Conservation (phyloP, 306 rosid genomes). For the Prunus campanulata region DNA sequence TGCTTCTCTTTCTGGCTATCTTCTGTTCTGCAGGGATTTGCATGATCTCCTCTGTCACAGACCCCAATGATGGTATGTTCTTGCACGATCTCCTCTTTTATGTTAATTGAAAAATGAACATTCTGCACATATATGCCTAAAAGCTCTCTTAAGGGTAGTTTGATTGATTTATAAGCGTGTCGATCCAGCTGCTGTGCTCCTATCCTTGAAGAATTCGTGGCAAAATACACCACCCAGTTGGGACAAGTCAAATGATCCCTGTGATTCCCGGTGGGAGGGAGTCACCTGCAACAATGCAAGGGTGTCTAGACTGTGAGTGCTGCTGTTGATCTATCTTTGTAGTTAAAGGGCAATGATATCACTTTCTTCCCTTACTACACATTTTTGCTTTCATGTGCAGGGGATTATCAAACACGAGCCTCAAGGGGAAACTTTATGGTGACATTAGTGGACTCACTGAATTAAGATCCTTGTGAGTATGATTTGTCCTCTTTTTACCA, state of each 20-base stretch:
- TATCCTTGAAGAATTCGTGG: conserved; percentile 56
- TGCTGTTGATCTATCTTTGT: neutral
- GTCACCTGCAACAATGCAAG: conserved; percentile 67
- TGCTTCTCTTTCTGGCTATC: conserved; percentile 44
- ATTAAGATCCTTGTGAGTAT: conserved; percentile 65
- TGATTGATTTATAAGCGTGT: neutral
- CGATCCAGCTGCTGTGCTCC: conserved; percentile 50
- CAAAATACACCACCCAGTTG: conserved; percentile 69
- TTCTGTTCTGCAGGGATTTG: conserved; percentile 35
- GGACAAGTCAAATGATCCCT: conserved; percentile 65
- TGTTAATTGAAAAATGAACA: neutral
- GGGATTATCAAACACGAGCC: conserved; percentile 58
- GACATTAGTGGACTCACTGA: conserved; percentile 61
- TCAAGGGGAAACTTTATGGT: conserved; percentile 55
- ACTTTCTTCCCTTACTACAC: neutral
- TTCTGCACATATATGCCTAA: neutral
- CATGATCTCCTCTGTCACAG: conserved; percentile 42
- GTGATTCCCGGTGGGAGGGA: conserved; percentile 79
- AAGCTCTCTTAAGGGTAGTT: neutral
- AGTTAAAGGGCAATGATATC: neutral
- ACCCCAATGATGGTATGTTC: conserved; percentile 43
- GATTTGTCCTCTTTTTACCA: neutral
- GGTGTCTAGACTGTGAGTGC: conserved; percentile 59
- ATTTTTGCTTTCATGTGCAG: conserved; percentile 23
- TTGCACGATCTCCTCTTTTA: neutral